Conservation (phyloP, 1,284 basidiomycete genomes). For the Tetrapyrgos nigripes region DNA sequence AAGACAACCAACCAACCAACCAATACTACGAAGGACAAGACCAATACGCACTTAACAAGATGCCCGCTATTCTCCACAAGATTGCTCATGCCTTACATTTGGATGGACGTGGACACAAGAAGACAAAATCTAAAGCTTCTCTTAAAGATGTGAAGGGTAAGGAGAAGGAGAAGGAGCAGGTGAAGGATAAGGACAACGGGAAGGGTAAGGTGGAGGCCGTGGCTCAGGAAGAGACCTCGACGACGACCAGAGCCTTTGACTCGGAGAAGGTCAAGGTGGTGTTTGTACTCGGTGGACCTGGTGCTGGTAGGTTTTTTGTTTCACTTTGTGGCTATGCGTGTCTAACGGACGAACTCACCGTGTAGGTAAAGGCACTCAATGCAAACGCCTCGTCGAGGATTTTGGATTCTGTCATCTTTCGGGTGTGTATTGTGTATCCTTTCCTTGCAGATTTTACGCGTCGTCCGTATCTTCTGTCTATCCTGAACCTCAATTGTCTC, state of each 20-base stretch:
- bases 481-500: too few species aligned
- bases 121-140: background rate
- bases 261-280: conserved; percentile 83
- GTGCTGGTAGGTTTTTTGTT: conserved; percentile 71
- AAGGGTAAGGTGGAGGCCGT: too few species aligned
- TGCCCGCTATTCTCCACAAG: conserved; percentile 57
- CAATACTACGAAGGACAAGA: too few species aligned
- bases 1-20: too few species aligned
- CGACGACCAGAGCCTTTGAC: conserved; percentile 61
- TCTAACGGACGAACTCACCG: conserved; percentile 13
- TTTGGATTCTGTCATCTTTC: conserved; percentile 95
- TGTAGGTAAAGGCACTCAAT: conserved; percentile 96
- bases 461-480: too few species aligned
- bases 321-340: conserved; percentile 11
- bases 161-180: too few species aligned
- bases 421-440: conserved; percentile 60
- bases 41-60: conserved; percentile 26
- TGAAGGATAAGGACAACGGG: too few species aligned
- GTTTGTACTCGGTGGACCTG: conserved; percentile 97
- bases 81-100: conserved; percentile 53
- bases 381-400: conserved; percentile 82
- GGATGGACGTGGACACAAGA: background rate
- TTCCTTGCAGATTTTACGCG: conserved; percentile 1
- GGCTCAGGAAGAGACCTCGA: background rate
- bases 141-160: too few species aligned